A percentile compares a stretch with the other conserved stretches of the same genome.
These are phyloP conservation scores for Trichosanthes cucumerina DNA, from an alignment of 306 rosid genomes.

Conservation along the genomic window DNA sequence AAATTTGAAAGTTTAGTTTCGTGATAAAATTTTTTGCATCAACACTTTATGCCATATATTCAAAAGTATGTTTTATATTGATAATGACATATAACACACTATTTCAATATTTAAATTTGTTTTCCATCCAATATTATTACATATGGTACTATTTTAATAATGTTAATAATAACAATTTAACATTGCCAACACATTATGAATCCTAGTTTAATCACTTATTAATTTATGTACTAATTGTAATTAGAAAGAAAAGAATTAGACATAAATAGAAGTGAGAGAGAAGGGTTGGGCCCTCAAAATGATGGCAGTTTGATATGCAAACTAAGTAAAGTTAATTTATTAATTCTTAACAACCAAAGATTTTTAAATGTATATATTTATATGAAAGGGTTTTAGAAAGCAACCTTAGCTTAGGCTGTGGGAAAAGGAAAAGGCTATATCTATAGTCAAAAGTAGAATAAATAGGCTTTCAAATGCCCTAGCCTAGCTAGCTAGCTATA, in stretches of 20 bases:
- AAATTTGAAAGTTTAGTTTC: too few relatives aligned
- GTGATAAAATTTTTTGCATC: neutral
- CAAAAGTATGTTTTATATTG: neutral
- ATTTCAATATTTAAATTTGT: neutral
- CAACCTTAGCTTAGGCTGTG: constrained; percentile 8
- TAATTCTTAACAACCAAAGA: neutral
- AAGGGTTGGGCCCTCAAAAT: constrained; percentile 49
- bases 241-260: neutral
- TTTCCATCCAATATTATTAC: neutral
- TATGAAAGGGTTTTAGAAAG: neutral
- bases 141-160: neutral
- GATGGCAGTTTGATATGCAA: constrained; percentile 63
- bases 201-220: neutral
- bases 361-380: neutral
- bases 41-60: neutral
- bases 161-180: neutral
- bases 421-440: constrained; percentile 10
- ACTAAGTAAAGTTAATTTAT: constrained; percentile 32
- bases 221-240: neutral
- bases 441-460: constrained; percentile 9
- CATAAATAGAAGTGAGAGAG: constrained; percentile 3
- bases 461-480: constrained; percentile 10
- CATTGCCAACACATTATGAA: neutral
- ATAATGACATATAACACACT: neutral
- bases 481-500: neutral